phyloP scores from a whole-genome alignment of 305 asterid genomes.

The Fraxinus xanthoxyloides region DNA sequence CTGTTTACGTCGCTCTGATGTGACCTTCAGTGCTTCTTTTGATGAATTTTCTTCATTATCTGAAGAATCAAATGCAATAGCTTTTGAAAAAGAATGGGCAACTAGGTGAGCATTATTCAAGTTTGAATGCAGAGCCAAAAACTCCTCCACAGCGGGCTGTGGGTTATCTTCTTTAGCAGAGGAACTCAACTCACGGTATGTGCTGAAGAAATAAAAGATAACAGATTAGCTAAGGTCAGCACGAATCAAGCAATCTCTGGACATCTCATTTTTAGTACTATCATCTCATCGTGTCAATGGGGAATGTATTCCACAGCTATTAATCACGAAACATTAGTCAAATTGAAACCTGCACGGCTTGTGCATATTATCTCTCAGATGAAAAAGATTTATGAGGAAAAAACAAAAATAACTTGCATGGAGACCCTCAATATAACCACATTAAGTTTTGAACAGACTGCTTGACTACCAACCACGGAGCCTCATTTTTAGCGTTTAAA shows the following conservation, averaged over 20 bases:
- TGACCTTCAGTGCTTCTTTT: constrained; percentile 58
- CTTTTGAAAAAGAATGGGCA: constrained; percentile 71
- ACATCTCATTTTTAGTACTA: background rate
- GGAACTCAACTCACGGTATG: constrained; percentile 75
- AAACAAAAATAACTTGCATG: background rate
- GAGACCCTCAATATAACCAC: background rate
- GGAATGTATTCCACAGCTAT: background rate
- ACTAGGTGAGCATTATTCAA: constrained; percentile 69
- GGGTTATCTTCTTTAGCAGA: constrained; percentile 86
- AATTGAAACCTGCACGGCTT: background rate
- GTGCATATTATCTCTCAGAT: background rate
- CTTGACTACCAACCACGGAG: background rate
- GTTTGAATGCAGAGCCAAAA: constrained; percentile 61
- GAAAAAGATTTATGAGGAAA: background rate
- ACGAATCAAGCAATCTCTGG: background rate
- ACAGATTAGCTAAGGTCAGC: background rate
- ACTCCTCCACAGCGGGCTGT: constrained; percentile 90
- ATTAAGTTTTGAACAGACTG: background rate
- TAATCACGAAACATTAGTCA: background rate
- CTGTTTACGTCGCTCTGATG: constrained; percentile 64
- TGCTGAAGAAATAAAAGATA: constrained; percentile 43
- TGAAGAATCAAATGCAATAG: constrained; percentile 36
- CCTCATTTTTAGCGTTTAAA: background rate
- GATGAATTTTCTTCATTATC: constrained; percentile 59
- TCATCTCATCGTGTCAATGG: background rate